A percentile compares a stretch with the other conserved stretches of the same genome.
phyloP scores from a whole-genome alignment of 202 grass and related monocot species.

The Panicum hallii region DNA sequence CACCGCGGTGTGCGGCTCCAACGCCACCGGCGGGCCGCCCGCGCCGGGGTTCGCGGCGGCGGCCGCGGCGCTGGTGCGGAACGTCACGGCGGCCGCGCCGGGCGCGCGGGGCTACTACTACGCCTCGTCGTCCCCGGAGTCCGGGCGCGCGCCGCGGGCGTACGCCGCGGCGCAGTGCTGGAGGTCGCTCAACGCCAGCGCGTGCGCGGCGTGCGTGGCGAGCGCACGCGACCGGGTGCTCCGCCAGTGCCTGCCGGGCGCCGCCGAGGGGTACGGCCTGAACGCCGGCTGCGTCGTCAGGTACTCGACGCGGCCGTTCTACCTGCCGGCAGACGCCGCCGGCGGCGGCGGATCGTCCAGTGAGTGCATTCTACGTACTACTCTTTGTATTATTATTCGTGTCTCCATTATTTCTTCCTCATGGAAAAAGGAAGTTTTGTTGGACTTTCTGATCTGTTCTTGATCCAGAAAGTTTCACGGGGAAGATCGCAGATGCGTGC shows the following conservation, averaged over 20 bases:
- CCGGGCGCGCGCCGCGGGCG: slow-evolving; percentile 17
- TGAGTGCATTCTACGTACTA: slow-evolving; percentile 41
- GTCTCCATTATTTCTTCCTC: neutral
- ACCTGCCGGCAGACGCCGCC: slow-evolving; percentile 37
- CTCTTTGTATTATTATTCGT: neutral
- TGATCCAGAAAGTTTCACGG: slow-evolving; percentile 11
- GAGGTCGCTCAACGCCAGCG: slow-evolving; percentile 73
- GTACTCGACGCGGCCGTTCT: slow-evolving; percentile 83
- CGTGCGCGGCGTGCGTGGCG: slow-evolving; percentile 63
- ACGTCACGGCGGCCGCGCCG: slow-evolving; percentile 57
- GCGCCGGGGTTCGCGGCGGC: slow-evolving; percentile 35
- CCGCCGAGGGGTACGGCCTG: slow-evolving; percentile 61
- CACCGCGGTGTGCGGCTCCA: slow-evolving; percentile 54
- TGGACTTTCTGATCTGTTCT: neutral
- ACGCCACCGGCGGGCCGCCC: slow-evolving; percentile 17
- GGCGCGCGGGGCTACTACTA: slow-evolving; percentile 36
- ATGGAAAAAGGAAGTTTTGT: neutral
- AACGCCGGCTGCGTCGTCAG: slow-evolving; percentile 84
- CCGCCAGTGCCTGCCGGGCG: slow-evolving; percentile 56
- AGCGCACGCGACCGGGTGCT: slow-evolving; percentile 52
- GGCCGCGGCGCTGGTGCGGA: slow-evolving; percentile 44
- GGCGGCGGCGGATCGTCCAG: slow-evolving; percentile 48
- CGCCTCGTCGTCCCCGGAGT: slow-evolving; percentile 9
- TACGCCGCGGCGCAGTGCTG: slow-evolving; percentile 88
- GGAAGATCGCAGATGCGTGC: neutral